Evolutionary conservation across 2,329 filamentous ascomycete genomes (phyloP), one percentile per base, ranked within the genome.

Genomic region (Hypoxylon sp.): DNA sequence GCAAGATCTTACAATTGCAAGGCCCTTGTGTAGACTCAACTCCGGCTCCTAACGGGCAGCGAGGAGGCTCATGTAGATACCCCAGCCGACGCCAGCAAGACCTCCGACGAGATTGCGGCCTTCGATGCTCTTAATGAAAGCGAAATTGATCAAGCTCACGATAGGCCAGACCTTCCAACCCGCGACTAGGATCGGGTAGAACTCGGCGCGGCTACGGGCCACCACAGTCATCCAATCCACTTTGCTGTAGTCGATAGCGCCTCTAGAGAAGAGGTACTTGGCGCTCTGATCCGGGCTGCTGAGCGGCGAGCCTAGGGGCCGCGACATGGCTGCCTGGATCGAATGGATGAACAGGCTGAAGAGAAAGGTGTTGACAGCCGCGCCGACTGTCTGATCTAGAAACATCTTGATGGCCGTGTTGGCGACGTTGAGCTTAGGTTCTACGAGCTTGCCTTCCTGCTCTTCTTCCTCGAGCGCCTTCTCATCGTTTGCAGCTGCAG

Each of bases 151-250:
- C 17, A 92, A 76, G 69, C 89, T 91, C 21, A 94, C 89, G 2
- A 86, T 73, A 1, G 92, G 92, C 88, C 92, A 93, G 64, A 94
- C 83, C 75, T 87, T 90, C 80, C 91, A 89, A 1, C 93, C 91
- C 0, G 93, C 93, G 48, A 82, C 75, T 72, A 93, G 83, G 62
- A 95, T 83, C 0, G 85, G 83, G 80, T 83, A 87, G 72, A 92
- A 91, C 76, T 92, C 91, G 47, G 82, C 76, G 66, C 79, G 76
- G 2, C 83, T 80, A 72, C 80, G 75, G 21, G 75, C 79, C 76
- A 85, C 79, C 2, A 88, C 84, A 19, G 73, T 72, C 1, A 67
- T 62, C 78, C 83, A 85, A 72, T 85, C 74, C 6, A 88, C 85
- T 56, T 76, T 77, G 50, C 74, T 68, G 60, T 85, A 83, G 73